Evolutionary conservation across 305 asterid species (phyloP).

Genomic region (Fraxinus platypoda): DNA sequence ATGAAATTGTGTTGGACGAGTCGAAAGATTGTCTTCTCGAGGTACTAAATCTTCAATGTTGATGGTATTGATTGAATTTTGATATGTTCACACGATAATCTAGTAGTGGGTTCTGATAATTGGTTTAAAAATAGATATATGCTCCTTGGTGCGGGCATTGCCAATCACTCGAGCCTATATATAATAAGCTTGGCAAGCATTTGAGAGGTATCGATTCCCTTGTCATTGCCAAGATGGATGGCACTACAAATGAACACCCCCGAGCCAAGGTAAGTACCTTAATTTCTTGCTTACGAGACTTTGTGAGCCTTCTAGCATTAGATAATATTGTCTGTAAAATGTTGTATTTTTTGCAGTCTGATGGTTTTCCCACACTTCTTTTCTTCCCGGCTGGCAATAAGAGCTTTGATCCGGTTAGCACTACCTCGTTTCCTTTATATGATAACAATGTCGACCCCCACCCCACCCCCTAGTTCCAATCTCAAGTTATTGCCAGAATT

Average conservation of each 20-base stretch:
- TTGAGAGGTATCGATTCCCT: slow-evolving; percentile 70
- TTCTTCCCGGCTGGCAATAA: slow-evolving; percentile 98
- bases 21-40: slow-evolving; percentile 96
- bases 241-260: slow-evolving; percentile 93
- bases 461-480: not conserved
- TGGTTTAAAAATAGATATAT: slow-evolving; percentile 48
- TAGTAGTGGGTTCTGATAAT: not conserved
- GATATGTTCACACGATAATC: not conserved
- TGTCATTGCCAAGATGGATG: slow-evolving; percentile 95
- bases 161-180: slow-evolving; percentile 79
- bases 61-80: not conserved
- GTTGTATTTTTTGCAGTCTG: slow-evolving; percentile 52
- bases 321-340: not conserved
- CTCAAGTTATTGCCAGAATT: not conserved
- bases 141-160: slow-evolving; percentile 99
- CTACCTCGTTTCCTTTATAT: slow-evolving; percentile 2
- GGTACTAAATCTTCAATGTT: slow-evolving; percentile 43
- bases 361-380: slow-evolving; percentile 92
- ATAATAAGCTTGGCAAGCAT: slow-evolving; percentile 80
- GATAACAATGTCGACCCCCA: not conserved
- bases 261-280: slow-evolving; percentile 70
- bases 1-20: slow-evolving; percentile 88
- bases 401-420: slow-evolving; percentile 92
- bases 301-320: not conserved
- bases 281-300: not conserved